Evolutionary conservation across 2,329 filamentous ascomycete genomes (phyloP), one percentile per base, ranked within the genome.

Genomic region (Microcyclospora pomicola): DNA sequence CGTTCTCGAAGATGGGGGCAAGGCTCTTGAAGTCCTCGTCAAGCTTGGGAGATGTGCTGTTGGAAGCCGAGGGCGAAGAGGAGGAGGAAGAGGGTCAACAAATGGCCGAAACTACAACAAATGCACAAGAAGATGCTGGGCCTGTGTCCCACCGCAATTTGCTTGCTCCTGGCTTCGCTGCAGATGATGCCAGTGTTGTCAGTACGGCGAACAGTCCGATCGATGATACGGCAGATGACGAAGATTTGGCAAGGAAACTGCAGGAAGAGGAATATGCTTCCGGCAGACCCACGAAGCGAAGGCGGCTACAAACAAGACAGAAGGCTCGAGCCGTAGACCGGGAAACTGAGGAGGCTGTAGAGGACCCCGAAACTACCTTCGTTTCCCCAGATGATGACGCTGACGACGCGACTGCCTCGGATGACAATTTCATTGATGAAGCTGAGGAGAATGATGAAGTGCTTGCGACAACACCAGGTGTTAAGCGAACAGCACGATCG

Each of bases 1-100:
- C 91, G 0, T 98, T 98, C 53, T 82, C 86, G 6, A 82, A 80
- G 45, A 73, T 93, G 49, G 76, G 76, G 16, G 70, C 74, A 11
- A 69, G 73, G n/a, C 64, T 77, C 2, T 66, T 73, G 19, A 75
- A 72, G 2, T 68, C 77, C 2, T 69, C 78, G 33, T 80, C 80
- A 2, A 79, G 78, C 42, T 66, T 94, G 12, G 80, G 81, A 9
- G 78, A 87, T 52, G 80, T 79, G 2, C 72, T 94, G 41, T 65
- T 87, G 11, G 83, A 92, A 55, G 85, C 82, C 0, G 86, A 94
- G 54, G 80, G 85, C 40, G 82, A 82, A 37, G 59, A 60, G 5
- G 60, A 70, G 62, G 63, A 68, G 11, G 68, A 68, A 27, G 57
- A 59, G 9, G 58, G 42, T 15, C 42, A 43, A 27, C 39, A 49